Base-by-base conservation (phyloP, 2,329 filamentous ascomycete genomes). In the Lasiodiplodia sp. region DNA sequence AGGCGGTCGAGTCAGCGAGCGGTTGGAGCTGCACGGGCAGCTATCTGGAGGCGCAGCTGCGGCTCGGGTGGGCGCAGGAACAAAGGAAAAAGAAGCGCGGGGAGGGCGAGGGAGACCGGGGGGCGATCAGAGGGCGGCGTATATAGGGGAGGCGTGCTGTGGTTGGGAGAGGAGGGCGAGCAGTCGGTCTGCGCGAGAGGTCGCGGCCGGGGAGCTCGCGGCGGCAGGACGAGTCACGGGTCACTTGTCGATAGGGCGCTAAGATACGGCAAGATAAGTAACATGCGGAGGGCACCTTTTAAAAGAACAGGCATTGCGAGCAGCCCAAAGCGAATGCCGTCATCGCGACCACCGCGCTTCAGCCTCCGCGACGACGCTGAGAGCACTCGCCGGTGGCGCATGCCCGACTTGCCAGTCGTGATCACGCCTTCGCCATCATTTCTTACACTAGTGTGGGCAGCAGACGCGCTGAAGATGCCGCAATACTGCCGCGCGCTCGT, bases 11-110 rank as follows among this genome's bases (percentile, higher is more conserved):
- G 65, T 60, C 34, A 58, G 65, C 44, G 65, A 67, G 65, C 47
- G 60, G 60, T 64, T 52, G 60, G 60, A 64, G 60, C 60, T 52
- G 60, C 34, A 40, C 51, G 16, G 55, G 65, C 53, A 67, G 65
- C 53, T 49, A 18, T 51, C 52, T n/a, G 8, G 53, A 51, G 21
- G 53, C 44, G 65, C 65, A 38, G 44, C 52, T 28, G 28, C 38
- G 52, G 52, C 64, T 55, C 51, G 38, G 11, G 34, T n/a, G 53
- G 65, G 65, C 53, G 40, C 65, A 58, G 53, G 55, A 57, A 67
- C 65, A 67, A 67, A 67, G 65, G 52, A 67, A 67, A 56, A 44
- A 67, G 65, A 67, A 67, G 58, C 55, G 25, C 31, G 64, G 21
- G 38, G 34, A 47, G 10, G 18, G 44, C 18, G 44, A 14, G 65